Percentiles rank a stretch among this genome's conserved stretches.
phyloP scores from a whole-genome alignment of 352 stramenopile genomes.

The Labyrinthula sp. region DNA sequence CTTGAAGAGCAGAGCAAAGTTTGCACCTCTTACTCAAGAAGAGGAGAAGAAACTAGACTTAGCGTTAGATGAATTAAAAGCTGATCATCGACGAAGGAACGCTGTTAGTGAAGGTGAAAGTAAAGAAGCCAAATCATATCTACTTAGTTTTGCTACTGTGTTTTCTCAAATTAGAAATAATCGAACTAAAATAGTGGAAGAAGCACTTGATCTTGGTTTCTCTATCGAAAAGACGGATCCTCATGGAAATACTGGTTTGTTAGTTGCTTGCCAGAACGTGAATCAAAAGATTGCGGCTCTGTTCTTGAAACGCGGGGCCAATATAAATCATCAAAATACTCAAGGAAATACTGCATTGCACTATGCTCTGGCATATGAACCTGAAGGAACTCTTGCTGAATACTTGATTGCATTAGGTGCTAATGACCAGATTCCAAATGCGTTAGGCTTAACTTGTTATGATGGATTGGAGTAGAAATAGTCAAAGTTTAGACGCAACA shows the following conservation, averaged over 20 bases:
- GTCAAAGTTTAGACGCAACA: no score
- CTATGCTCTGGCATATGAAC: conserved; percentile 74
- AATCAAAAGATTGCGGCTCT: conserved; percentile 64
- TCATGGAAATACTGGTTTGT: conserved; percentile 68
- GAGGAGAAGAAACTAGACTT: conserved; percentile 45
- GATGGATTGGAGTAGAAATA: no score
- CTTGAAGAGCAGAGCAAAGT: conserved; percentile 53
- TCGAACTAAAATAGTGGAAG: conserved; percentile 57
- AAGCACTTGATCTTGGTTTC: conserved; percentile 65
- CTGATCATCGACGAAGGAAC: conserved; percentile 1
- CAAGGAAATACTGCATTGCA: conserved; percentile 72
- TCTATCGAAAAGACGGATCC: conserved; percentile 61
- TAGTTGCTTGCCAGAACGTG: conserved; percentile 63
- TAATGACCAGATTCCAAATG: conserved; percentile 74
- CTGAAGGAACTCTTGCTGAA: conserved; percentile 57
- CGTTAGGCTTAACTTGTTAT: conserved; percentile 57
- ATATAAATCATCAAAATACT: conserved; percentile 68
- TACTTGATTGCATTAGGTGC: conserved; percentile 70
- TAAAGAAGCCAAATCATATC: conserved; percentile 27
- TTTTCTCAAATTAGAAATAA: conserved; percentile 67
- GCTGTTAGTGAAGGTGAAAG: conserved; percentile 32
- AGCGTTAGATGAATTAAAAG: conserved; percentile 32
- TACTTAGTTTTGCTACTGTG: conserved; percentile 48
- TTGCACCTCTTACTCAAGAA: conserved; percentile 51
- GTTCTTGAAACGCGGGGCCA: conserved; percentile 51